Evolutionary conservation across 2,329 filamentous ascomycete species (phyloP).

Genomic region (Lecanoromycetidae sp.): DNA sequence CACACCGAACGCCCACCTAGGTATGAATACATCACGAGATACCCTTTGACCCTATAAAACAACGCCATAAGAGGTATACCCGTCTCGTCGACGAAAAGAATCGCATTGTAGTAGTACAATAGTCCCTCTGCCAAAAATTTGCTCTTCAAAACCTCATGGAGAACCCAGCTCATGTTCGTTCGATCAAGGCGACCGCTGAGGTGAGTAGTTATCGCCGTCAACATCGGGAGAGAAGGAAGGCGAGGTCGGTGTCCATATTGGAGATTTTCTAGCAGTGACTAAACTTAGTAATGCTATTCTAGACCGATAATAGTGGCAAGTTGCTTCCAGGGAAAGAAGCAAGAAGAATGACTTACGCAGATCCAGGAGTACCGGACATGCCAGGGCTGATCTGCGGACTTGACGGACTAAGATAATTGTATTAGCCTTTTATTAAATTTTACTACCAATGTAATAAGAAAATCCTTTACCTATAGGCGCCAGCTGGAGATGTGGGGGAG

Average conservation of each 20-base stretch:
- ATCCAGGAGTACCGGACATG: no score
- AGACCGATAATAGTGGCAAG: no score
- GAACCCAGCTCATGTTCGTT: no score
- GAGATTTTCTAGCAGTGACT: no score
- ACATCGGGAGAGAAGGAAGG: no score
- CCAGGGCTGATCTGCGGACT: conserved; percentile 6
- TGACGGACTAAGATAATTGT: conserved; percentile 12
- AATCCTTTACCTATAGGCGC: neutral
- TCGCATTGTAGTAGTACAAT: neutral
- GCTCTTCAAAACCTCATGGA: neutral
- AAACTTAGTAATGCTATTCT: no score
- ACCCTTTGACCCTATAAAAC: neutral
- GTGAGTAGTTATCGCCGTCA: no score
- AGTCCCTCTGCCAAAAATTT: neutral
- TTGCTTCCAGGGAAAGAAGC: no score
- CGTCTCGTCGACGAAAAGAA: neutral
- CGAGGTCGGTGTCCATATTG: no score
- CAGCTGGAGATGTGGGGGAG: conserved; percentile 37
- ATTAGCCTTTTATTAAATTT: no score
- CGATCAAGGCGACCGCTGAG: neutral
- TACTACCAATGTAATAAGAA: neutral
- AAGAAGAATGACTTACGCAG: no score
- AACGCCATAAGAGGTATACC: neutral
- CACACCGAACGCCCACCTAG: conserved; percentile 7
- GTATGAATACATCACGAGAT: neutral